Evolutionary conservation across 2,329 filamentous ascomycete genomes (phyloP).

Genomic region (Aureobasidium zeae): DNA sequence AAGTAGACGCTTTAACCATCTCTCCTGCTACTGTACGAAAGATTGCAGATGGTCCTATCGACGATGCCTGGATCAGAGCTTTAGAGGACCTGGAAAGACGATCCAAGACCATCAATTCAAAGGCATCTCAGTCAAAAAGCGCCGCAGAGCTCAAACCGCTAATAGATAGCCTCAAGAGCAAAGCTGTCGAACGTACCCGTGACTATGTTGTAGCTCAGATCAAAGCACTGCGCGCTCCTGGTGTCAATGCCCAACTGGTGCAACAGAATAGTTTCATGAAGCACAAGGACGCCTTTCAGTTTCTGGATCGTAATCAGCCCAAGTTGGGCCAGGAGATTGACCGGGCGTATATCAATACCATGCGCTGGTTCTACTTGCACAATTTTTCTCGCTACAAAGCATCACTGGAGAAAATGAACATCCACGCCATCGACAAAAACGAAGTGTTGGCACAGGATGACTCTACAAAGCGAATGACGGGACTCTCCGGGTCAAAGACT

Average conservation of each 20-base stretch:
- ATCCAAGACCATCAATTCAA: conserved; percentile 61
- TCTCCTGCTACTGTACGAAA: conserved; percentile 74
- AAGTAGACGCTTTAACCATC: conserved; percentile 86
- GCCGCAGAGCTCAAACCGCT: conserved; percentile 76
- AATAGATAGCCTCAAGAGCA: conserved; percentile 71
- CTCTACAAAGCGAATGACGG: conserved; percentile 36
- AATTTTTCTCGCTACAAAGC: conserved; percentile 84
- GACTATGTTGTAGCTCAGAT: conserved; percentile 93
- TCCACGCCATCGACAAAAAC: conserved; percentile 73
- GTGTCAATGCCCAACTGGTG: conserved; percentile 94
- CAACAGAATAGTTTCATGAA: conserved; percentile 85
- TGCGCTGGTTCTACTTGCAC: conserved; percentile 95
- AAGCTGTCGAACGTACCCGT: conserved; percentile 86
- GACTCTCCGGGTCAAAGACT: conserved; percentile 45
- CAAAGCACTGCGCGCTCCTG: conserved; percentile 84
- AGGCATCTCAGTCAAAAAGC: conserved; percentile 59
- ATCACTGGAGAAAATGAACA: conserved; percentile 72
- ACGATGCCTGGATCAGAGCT: conserved; percentile 78
- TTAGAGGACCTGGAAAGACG: conserved; percentile 77
- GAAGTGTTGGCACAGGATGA: conserved; percentile 68
- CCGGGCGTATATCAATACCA: conserved; percentile 93
- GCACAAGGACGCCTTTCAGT: conserved; percentile 80
- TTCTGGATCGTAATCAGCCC: conserved; percentile 72
- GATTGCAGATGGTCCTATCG: conserved; percentile 80
- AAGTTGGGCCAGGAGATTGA: conserved; percentile 82